These are phyloP conservation scores for Trametes punicea DNA, from an alignment of 768 basidiomycete genomes.

Conservation along the genomic window DNA sequence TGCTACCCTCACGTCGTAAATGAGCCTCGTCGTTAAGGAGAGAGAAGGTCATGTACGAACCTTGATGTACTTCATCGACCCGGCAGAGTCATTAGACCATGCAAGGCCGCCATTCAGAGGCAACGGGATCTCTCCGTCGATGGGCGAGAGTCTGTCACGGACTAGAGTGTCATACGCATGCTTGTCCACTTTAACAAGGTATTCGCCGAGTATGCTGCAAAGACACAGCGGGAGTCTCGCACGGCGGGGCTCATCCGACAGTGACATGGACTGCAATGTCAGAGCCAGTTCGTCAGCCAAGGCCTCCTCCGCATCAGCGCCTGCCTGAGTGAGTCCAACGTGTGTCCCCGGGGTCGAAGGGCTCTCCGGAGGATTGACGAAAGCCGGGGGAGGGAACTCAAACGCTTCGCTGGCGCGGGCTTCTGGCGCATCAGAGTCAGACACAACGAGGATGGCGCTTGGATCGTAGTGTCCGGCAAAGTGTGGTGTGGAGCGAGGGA, in stretches of 20 bases:
- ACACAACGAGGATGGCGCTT: constrained; percentile 58
- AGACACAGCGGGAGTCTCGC: constrained; percentile 38
- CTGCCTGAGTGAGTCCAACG: neutral
- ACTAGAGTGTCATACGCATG: constrained; percentile 44
- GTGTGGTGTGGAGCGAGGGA: constrained; percentile 71
- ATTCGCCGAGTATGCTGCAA: constrained; percentile 40
- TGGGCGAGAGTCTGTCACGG: constrained; percentile 28
- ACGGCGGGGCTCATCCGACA: constrained; percentile 37
- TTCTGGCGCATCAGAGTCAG: constrained; percentile 43
- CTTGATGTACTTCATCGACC: constrained; percentile 51
- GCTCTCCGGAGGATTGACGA: constrained; percentile 6
- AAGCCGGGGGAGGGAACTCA: constrained; percentile 65
- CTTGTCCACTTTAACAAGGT: constrained; percentile 45
- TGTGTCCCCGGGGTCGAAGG: neutral
- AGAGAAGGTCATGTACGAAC: constrained; percentile 28
- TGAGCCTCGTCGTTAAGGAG: neutral
- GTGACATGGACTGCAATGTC: constrained; percentile 38
- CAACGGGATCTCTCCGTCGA: constrained; percentile 9
- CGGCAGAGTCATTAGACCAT: constrained; percentile 53
- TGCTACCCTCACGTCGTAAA: constrained; percentile 37
- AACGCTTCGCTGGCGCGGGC: constrained; percentile 56
- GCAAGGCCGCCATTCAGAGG: constrained; percentile 47
- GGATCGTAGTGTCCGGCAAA: constrained; percentile 68
- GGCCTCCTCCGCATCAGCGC: constrained; percentile 10
- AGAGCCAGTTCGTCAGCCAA: constrained; percentile 39